Evolutionary conservation across 371 early-diverging fungal genomes (phyloP).

Genomic region (Saksenaea vasiformis): DNA sequence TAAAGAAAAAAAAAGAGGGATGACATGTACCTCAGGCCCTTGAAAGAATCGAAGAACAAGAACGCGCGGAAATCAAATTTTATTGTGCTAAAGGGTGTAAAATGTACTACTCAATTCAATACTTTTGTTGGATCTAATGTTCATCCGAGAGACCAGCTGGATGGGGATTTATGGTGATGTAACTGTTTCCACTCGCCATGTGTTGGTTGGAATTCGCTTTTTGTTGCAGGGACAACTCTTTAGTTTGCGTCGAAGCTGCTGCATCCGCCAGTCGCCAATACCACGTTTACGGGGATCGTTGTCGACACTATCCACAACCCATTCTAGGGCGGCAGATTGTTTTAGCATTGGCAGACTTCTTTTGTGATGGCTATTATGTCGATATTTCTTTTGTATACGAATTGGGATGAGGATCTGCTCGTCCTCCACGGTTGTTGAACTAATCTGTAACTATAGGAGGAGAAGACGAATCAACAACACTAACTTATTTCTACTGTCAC

Average conservation of each 20-base stretch:
- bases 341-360: not conserved
- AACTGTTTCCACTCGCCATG: not conserved
- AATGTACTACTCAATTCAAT: not conserved
- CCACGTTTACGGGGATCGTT: not conserved
- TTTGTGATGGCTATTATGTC: not conserved
- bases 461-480: not conserved
- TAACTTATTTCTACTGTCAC: not conserved
- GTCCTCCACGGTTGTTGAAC: too few relatives aligned
- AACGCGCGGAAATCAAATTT: too few relatives aligned
- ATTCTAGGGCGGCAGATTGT: not conserved
- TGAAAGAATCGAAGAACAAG: too few relatives aligned
- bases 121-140: not conserved
- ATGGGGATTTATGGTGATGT: not conserved
- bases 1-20: too few relatives aligned
- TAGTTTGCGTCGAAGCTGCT: not conserved
- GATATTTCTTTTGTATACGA: not conserved
- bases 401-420: not conserved
- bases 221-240: not conserved
- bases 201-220: not conserved
- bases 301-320: not conserved
- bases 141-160: not conserved
- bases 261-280: not conserved
- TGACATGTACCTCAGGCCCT: too few relatives aligned
- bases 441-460: too few relatives aligned
- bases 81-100: not conserved